Evolutionary conservation across 495 filamentous ascomycete genomes (phyloP), one percentile per base, ranked within the genome.

Genomic region (Aspergillus olivimuriae): DNA sequence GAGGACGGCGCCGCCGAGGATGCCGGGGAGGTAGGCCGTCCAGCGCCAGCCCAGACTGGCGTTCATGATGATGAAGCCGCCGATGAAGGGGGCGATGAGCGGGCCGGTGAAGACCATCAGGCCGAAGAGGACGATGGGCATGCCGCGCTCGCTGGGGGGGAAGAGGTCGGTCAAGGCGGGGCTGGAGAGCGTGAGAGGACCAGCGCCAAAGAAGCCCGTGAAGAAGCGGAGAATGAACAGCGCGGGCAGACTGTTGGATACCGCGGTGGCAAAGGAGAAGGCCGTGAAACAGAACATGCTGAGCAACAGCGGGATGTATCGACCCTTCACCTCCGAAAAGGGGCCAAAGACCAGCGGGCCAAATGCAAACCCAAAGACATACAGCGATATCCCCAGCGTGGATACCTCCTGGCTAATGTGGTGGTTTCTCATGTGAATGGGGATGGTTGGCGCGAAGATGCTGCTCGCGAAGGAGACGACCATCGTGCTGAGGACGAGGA

Each of bases 251-350:
- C 80, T 75, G 20, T 66, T 55, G 2, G 69, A 73, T 9, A 76
- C 61, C n/a, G 72, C 76, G 12, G 72, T 65, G 4, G 69, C 67
- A 19, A 80, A 64, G 11, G 70, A 62, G 57, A 78, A 78, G 26
- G 76, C 58, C 1, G 60, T 56, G 43, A 78, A 76, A 15, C 62
- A 37, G 31, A 69, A 44, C 40, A 69, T 60, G 36, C 41, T 48
- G 2, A 50, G 18, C 3, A 45, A 16, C 2, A 52, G 33, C 2
- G 53, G 43, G 3, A 48, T 17, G 15, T 53, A 48, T 26, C 50
- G 36, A 5, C 53, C 53, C n/a, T 48, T 47, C 15, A 53, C 35
- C 30, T 57, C 53, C 4, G 50, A 53, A 26, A 57, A 44, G 2
- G 53, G 51, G 16, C 42, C 50, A 39, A 52, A 53, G 2, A 50